Evolutionary conservation across 495 filamentous ascomycete species (phyloP).

Genomic region (Cudoniella acicularis): DNA sequence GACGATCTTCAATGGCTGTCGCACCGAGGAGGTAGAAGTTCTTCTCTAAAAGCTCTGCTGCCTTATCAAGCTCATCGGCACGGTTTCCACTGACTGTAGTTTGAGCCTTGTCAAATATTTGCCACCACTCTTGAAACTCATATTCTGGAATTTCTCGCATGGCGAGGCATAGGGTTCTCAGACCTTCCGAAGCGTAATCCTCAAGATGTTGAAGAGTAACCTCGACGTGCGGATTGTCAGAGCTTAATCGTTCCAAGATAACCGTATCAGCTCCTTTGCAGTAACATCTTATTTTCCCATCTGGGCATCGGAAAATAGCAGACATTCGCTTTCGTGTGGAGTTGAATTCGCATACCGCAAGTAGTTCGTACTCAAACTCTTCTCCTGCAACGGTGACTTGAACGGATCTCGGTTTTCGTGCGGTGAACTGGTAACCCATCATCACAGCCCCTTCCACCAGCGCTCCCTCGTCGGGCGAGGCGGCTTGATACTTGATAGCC

Average conservation of each 20-base stretch:
- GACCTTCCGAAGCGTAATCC: slow-evolving; percentile 94
- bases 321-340: slow-evolving; percentile 98
- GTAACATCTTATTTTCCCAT: slow-evolving; percentile 90
- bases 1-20: slow-evolving; percentile 93
- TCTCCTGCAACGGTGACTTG: slow-evolving; percentile 69
- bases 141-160: slow-evolving; percentile 91
- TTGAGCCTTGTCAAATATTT: slow-evolving; percentile 82
- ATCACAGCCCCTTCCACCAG: slow-evolving; percentile 86
- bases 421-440: slow-evolving; percentile 85
- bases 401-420: slow-evolving; percentile 83
- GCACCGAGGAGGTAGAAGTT: slow-evolving; percentile 89
- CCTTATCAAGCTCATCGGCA: slow-evolving; percentile 94
- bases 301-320: slow-evolving; percentile 91
- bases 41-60: slow-evolving; percentile 90
- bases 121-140: slow-evolving; percentile 85
- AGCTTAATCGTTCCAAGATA: slow-evolving; percentile 77
- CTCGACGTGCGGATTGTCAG: slow-evolving; percentile 81
- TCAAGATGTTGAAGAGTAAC: slow-evolving; percentile 87
- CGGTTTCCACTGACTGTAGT: slow-evolving; percentile 92
- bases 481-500: slow-evolving; percentile 94
- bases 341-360: slow-evolving; percentile 98
- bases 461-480: slow-evolving; percentile 95
- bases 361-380: slow-evolving; percentile 79
- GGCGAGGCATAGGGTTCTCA: slow-evolving; percentile 91
- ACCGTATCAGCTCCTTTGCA: slow-evolving; percentile 98